Evolutionary conservation across 495 filamentous ascomycete genomes (phyloP).

Genomic region (Astrocystis sublimbata): DNA sequence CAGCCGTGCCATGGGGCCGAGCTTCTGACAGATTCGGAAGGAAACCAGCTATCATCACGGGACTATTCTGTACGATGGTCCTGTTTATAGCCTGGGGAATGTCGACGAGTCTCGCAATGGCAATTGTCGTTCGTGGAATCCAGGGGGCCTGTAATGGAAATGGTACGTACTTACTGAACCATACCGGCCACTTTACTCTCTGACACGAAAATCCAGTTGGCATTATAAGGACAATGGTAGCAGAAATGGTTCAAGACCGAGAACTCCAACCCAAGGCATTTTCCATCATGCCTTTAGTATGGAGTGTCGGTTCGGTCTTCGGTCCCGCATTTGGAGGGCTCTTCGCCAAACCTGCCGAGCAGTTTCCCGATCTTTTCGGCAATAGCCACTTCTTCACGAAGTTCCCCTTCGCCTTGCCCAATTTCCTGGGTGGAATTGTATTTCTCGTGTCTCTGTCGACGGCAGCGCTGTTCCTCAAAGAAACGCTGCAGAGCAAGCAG

Average conservation of each 20-base stretch:
- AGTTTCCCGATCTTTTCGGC: slow-evolving; percentile 67
- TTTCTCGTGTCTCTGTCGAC: slow-evolving; percentile 72
- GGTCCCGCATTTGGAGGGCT: slow-evolving; percentile 86
- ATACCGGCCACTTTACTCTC: not conserved
- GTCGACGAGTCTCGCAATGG: slow-evolving; percentile 69
- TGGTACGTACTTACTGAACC: slow-evolving; percentile 38
- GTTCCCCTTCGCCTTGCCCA: slow-evolving; percentile 82
- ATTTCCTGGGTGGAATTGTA: slow-evolving; percentile 69
- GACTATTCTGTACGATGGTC: slow-evolving; percentile 71
- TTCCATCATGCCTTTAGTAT: slow-evolving; percentile 80
- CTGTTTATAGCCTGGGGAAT: slow-evolving; percentile 75
- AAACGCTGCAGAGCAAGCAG: slow-evolving; percentile 70
- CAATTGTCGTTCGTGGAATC: slow-evolving; percentile 66
- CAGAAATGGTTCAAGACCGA: slow-evolving; percentile 76
- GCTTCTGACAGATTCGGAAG: slow-evolving; percentile 72
- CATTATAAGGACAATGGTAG: slow-evolving; percentile 69
- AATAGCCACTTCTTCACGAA: slow-evolving; percentile 63
- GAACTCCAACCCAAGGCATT: slow-evolving; percentile 82
- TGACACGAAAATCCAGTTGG: slow-evolving; percentile 45
- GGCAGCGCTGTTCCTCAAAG: slow-evolving; percentile 72
- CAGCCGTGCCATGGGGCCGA: slow-evolving; percentile 77
- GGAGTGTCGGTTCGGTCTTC: slow-evolving; percentile 82
- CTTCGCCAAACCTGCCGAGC: slow-evolving; percentile 74
- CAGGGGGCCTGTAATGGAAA: slow-evolving; percentile 69
- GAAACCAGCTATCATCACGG: slow-evolving; percentile 72